Evolutionary conservation across 2,329 filamentous ascomycete genomes (phyloP), one percentile per base, ranked within the genome.

Genomic region (Colletotrichum musicola): DNA sequence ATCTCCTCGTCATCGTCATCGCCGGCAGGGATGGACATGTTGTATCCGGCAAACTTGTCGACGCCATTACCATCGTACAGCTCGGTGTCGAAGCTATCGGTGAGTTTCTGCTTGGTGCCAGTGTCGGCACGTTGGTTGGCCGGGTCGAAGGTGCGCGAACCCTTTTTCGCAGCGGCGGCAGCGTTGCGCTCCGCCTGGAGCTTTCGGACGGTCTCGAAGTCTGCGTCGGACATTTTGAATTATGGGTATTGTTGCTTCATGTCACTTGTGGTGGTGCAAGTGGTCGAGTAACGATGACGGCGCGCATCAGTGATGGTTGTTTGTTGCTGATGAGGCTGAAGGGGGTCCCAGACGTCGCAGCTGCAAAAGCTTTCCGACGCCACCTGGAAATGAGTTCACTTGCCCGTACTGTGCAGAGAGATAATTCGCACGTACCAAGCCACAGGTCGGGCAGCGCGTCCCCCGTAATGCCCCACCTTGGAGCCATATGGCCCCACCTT

Each of bases 141-240:
- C 73, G 89, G 85, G 83, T 96, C 93, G 81, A 93, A 92, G 81
- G 90, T 88, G 85, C 89, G 92, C 80, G 91, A 92, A 83, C 92
- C 91, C 85, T 95, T 95, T 85, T 93, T 96, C 72, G 86, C 87
- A 76, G 91, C 89, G 75, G 92, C 88, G 76, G 89, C 86, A 80
- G 92, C 92, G 82, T 97, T 97, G 80, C 95, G 93, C 92, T 97
- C 94, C 81, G 92, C 91, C 86, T 97, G 94, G 79, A 95, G 91
- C 86, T 91, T 92, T 83, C 91, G 91, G 81, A 97, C 92, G 77
- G 91, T 88, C 78, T 96, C 93, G 82, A 97, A 96, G 82, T 97
- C 94, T 81, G 92, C 91, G 84, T 91, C 88, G 82, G 89, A 90
- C 89, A 91, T 91, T 74, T 79, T 87, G 80, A 72, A 73, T 80